These are phyloP conservation scores for Ophiostoma sp. DNA, from an alignment of 2,329 filamentous ascomycete species.

Conservation along the genomic window DNA sequence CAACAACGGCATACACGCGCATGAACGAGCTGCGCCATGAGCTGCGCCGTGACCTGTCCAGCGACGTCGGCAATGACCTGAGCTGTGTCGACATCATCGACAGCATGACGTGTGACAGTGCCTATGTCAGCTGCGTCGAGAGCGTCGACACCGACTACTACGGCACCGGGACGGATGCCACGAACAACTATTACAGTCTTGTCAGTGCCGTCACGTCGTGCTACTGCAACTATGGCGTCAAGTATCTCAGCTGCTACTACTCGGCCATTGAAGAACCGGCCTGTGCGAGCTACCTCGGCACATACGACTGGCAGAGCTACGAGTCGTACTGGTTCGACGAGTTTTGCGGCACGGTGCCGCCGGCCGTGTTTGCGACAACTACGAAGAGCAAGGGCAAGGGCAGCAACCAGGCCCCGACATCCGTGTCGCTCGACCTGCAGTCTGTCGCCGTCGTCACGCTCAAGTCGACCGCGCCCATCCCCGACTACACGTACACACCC, in stretches of 20 bases:
- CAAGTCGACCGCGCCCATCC: slow-evolving; percentile 14
- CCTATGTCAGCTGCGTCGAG: background rate
- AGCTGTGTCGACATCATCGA: background rate
- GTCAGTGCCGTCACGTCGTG: slow-evolving; percentile 22
- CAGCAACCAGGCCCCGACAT: slow-evolving; percentile 22
- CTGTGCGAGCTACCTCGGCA: slow-evolving; percentile 24
- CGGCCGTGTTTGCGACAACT: background rate
- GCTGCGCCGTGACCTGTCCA: slow-evolving; percentile 9
- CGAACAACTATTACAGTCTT: background rate
- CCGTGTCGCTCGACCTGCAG: slow-evolving; percentile 28
- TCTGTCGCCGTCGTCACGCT: slow-evolving; percentile 25
- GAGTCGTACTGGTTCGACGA: background rate
- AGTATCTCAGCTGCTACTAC: slow-evolving; percentile 29
- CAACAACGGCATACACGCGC: slow-evolving; percentile 20
- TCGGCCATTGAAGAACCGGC: slow-evolving; percentile 18
- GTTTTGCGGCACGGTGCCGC: background rate
- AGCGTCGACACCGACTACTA: background rate
- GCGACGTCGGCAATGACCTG: background rate
- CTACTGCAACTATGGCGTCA: slow-evolving; percentile 28
- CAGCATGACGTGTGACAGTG: background rate
- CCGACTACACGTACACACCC: slow-evolving; percentile 21
- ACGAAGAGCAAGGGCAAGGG: slow-evolving; percentile 5
- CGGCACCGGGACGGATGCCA: background rate
- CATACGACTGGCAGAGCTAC: slow-evolving; percentile 23
- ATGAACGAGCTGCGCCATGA: slow-evolving; percentile 18